These are phyloP conservation scores for Bauhinia variegata DNA, from an alignment of 306 rosid species.

Conservation along the genomic window DNA sequence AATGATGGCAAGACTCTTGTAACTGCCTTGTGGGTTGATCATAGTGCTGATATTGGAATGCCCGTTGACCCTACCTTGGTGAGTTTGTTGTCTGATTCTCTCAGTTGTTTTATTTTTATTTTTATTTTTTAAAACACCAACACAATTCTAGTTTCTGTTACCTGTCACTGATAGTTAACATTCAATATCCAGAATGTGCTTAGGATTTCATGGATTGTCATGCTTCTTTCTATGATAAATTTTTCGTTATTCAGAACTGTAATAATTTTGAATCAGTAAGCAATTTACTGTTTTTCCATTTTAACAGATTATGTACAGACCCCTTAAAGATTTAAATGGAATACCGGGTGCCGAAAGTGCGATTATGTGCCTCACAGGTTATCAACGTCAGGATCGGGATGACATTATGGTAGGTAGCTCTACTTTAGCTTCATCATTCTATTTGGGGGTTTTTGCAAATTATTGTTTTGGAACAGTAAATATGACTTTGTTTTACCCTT, in stretches of 20 bases:
- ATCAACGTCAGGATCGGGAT: constrained; percentile 88
- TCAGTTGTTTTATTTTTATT: not conserved
- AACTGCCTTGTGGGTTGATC: constrained; percentile 84
- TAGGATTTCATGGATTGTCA: constrained; percentile 22
- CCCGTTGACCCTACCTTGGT: constrained; percentile 65
- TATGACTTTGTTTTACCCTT: constrained; percentile 24
- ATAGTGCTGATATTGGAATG: constrained; percentile 73
- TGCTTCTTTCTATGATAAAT: not conserved
- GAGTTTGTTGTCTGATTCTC: constrained; percentile 36
- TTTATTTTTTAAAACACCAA: no score
- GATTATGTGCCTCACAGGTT: constrained; percentile 85
- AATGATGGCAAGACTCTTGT: constrained; percentile 71
- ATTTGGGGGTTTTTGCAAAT: not conserved
- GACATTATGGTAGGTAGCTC: constrained; percentile 72
- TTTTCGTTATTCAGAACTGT: constrained; percentile 1
- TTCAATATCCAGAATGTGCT: constrained; percentile 1
- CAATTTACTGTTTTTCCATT: constrained; percentile 35
- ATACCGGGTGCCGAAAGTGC: constrained; percentile 71
- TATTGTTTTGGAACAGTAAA: not conserved
- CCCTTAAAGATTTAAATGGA: constrained; percentile 69
- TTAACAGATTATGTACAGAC: constrained; percentile 80
- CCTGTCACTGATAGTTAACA: not conserved
- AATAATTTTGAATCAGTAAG: not conserved
- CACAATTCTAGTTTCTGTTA: not conserved
- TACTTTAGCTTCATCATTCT: constrained; percentile 19